A percentile compares a stretch with the other conserved stretches of the same genome.
These are phyloP conservation scores for Echinosphaeria canescens DNA, from an alignment of 2,329 filamentous ascomycete species.

Conservation along the genomic window DNA sequence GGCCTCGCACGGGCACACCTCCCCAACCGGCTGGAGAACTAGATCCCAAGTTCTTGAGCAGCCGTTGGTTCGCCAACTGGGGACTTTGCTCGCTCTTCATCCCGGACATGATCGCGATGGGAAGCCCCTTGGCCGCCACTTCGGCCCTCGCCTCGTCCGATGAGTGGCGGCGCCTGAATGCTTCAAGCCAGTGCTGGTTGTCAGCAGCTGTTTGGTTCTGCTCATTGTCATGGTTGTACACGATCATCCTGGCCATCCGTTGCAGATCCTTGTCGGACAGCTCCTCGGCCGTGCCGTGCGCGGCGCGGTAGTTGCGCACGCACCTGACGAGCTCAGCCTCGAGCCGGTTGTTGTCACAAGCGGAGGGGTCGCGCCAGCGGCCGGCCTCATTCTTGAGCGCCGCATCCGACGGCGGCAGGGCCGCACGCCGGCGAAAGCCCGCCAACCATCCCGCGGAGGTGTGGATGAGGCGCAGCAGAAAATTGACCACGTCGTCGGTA, in stretches of 20 bases:
- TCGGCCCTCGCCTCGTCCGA: conserved; percentile 6
- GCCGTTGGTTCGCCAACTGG: not conserved
- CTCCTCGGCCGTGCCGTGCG: conserved; percentile 21
- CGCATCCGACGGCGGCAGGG: conserved; percentile 33
- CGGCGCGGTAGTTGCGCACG: conserved; percentile 18
- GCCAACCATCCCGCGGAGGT: conserved; percentile 30
- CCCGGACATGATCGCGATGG: conserved; percentile 1
- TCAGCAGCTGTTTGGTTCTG: conserved; percentile 44
- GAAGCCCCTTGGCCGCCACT: conserved; percentile 3
- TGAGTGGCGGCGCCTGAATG: conserved; percentile 26
- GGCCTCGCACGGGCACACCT: too few relatives aligned
- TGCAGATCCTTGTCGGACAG: conserved; percentile 32
- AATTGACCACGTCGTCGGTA: conserved; percentile 27
- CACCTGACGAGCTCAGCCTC: conserved; percentile 33
- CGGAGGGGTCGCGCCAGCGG: conserved; percentile 27
- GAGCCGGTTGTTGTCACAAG: conserved; percentile 32
- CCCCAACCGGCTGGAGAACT: not conserved
- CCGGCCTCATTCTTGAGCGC: conserved; percentile 22
- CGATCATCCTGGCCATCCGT: conserved; percentile 33
- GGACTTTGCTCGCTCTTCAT: not conserved
- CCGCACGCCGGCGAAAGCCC: conserved; percentile 30
- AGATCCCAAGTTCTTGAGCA: too few relatives aligned
- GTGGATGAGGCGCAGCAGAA: conserved; percentile 29
- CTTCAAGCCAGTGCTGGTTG: conserved; percentile 25
- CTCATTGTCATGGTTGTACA: conserved; percentile 37